A percentile compares a stretch with the other conserved stretches of the same genome.
phyloP scores from a whole-genome alignment of 169 alveolate species.

The Cryptosporidium sp. region DNA sequence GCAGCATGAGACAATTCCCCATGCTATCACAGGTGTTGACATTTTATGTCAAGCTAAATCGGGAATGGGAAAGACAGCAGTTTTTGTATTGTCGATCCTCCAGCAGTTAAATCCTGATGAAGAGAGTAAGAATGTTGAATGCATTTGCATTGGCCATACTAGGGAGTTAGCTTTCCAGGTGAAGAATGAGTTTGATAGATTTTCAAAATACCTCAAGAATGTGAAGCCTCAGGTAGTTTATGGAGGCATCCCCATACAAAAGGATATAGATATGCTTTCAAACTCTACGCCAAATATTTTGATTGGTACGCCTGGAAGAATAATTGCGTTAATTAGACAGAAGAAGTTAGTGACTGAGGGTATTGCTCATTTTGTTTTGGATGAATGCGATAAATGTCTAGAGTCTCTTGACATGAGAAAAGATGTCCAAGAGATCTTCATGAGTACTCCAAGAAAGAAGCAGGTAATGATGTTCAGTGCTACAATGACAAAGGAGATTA shows the following conservation, averaged over 20 bases:
- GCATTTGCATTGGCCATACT: conserved; percentile 97
- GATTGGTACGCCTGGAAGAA: conserved; percentile 99
- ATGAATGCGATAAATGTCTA: conserved; percentile 99
- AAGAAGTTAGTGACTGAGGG: conserved; percentile 92
- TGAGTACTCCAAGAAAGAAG: conserved; percentile 96
- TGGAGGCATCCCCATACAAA: conserved; percentile 97
- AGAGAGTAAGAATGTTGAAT: conserved; percentile 85
- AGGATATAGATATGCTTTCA: conserved; percentile 94
- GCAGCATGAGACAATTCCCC: conserved; percentile 98
- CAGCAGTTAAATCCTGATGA: conserved; percentile 94
- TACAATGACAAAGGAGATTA: conserved; percentile 95
- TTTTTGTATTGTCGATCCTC: conserved; percentile 96
- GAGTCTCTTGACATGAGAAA: conserved; percentile 97
- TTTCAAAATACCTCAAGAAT: conserved; percentile 94
- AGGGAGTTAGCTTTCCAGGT: conserved; percentile 99
- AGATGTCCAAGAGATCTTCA: conserved; percentile 98
- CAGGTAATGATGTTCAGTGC: conserved; percentile 99
- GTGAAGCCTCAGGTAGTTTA: conserved; percentile 96
- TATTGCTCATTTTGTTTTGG: conserved; percentile 97
- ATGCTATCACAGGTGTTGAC: conserved; percentile 97
- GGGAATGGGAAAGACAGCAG: conserved; percentile 99
- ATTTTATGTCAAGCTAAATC: conserved; percentile 99
- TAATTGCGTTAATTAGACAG: conserved; percentile 93
- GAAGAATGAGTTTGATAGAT: conserved; percentile 97
- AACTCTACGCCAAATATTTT: conserved; percentile 94